Conservation (phyloP, 1,284 basidiomycete species). For the Rhodotorula mucilaginosa region DNA sequence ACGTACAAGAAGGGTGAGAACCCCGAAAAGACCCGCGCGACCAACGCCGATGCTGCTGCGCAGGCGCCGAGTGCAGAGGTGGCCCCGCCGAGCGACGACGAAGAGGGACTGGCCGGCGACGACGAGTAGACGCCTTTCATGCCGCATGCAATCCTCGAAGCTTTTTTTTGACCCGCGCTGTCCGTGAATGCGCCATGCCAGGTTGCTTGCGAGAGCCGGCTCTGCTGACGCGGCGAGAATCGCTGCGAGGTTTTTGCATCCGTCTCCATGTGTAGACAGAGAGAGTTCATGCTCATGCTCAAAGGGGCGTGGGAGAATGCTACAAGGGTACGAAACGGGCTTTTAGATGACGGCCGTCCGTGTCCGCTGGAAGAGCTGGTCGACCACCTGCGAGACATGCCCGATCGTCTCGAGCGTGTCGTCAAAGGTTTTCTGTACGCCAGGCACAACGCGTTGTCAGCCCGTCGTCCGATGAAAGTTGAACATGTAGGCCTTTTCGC, state of each 20-base stretch:
- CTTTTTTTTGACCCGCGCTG: too few relatives aligned
- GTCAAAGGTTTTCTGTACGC: slow-evolving; percentile 70
- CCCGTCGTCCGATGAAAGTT: neutral
- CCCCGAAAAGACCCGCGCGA: slow-evolving; percentile 14
- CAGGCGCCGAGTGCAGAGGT: slow-evolving; percentile 15
- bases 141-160: too few relatives aligned
- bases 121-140: neutral
- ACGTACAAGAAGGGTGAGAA: slow-evolving; percentile 41
- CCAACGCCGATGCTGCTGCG: neutral
- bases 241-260: too few relatives aligned
- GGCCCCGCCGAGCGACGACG: slow-evolving; percentile 23
- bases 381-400: slow-evolving; percentile 86
- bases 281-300: too few relatives aligned
- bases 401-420: slow-evolving; percentile 83
- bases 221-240: too few relatives aligned
- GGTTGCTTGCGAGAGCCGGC: too few relatives aligned
- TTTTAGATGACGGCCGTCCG: slow-evolving; percentile 26
- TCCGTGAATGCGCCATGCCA: too few relatives aligned
- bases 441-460: neutral
- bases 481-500: neutral
- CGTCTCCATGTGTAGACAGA: too few relatives aligned
- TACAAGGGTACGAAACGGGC: too few relatives aligned
- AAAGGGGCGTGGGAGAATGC: too few relatives aligned
- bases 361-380: slow-evolving; percentile 71
- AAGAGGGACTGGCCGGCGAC: slow-evolving; percentile 9